Percentiles rank a stretch among this genome's conserved stretches.
Evolutionary conservation across 1,284 basidiomycete genomes (phyloP).

Genomic region (Apiotrichum porosum): DNA sequence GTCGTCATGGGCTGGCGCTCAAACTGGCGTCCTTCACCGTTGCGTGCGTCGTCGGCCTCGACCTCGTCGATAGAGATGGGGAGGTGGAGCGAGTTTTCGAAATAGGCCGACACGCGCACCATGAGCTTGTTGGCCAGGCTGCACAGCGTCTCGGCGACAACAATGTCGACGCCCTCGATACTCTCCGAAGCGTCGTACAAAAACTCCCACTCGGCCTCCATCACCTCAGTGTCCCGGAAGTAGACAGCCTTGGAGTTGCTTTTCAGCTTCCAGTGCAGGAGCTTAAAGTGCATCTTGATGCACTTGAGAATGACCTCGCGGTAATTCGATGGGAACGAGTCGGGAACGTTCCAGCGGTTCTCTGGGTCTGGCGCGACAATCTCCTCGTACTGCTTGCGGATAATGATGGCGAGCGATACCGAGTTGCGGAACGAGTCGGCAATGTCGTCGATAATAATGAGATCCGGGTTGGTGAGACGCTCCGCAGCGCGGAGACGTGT

Average conservation of each 20-base stretch:
- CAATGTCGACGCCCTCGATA: slow-evolving; percentile 78
- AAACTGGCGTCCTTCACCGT: background rate
- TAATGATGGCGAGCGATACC: slow-evolving; percentile 85
- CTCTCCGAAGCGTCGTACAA: slow-evolving; percentile 89
- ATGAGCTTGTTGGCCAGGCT: slow-evolving; percentile 84
- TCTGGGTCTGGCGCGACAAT: slow-evolving; percentile 80
- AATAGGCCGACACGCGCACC: slow-evolving; percentile 84
- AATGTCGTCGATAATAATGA: slow-evolving; percentile 92
- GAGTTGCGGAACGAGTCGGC: slow-evolving; percentile 88
- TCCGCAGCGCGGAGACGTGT: slow-evolving; percentile 86
- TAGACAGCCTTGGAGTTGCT: slow-evolving; percentile 86
- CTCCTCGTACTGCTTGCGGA: slow-evolving; percentile 89
- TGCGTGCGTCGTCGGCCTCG: background rate
- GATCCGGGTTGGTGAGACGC: slow-evolving; percentile 77
- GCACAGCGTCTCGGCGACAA: slow-evolving; percentile 92
- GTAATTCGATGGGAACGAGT: slow-evolving; percentile 82
- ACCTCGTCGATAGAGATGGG: slow-evolving; percentile 50
- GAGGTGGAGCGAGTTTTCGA: slow-evolving; percentile 85
- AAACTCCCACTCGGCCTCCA: slow-evolving; percentile 95
- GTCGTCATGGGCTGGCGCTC: slow-evolving; percentile 60
- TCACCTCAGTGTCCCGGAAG: slow-evolving; percentile 95
- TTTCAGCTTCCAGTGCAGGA: slow-evolving; percentile 94
- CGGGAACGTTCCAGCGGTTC: slow-evolving; percentile 81
- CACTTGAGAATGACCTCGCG: slow-evolving; percentile 85
- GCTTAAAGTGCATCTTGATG: slow-evolving; percentile 83